Conservation (phyloP, 345 rosid species). For the Boechera divaricarpa region DNA sequence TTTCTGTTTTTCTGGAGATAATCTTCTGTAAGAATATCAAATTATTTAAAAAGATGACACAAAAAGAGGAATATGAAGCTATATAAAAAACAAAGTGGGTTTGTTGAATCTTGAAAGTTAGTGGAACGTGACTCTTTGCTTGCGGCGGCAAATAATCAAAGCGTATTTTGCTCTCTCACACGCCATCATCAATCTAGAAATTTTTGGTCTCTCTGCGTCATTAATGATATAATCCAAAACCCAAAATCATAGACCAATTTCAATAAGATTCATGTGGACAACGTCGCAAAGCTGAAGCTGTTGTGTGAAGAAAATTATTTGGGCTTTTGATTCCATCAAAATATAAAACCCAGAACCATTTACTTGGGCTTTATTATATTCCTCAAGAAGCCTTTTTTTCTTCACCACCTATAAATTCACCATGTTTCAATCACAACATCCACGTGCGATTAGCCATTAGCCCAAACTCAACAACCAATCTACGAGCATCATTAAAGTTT, state of each 20-base stretch:
- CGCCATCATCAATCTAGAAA: conserved; percentile 32
- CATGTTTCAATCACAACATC: conserved; percentile 22
- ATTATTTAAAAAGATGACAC: not conserved
- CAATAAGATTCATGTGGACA: conserved; percentile 14
- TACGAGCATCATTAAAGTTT: not conserved
- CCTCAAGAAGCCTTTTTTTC: conserved; percentile 22
- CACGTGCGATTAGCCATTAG: conserved; percentile 34
- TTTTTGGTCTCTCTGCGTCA: conserved; percentile 16
- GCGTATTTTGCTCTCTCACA: conserved; percentile 8
- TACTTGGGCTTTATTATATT: conserved; percentile 1
- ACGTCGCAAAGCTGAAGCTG: conserved; percentile 20
- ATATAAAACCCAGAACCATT: not conserved
- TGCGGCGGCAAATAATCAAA: conserved; percentile 32
- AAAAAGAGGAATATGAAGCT: not conserved
- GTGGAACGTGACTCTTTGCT: conserved; percentile 42
- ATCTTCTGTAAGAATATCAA: not conserved
- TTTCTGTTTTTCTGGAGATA: not conserved
- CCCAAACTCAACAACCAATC: conserved; percentile 39
- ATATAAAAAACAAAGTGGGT: not conserved
- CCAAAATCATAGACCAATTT: not conserved
- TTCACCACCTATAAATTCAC: conserved; percentile 35
- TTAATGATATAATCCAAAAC: conserved; percentile 6
- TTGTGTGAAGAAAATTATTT: not conserved
- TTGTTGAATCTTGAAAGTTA: conserved; percentile 44
- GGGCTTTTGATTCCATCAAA: conserved; percentile 29